These are phyloP conservation scores for Cercospora zeina DNA, from an alignment of 2,329 filamentous ascomycete genomes.

Conservation along the genomic window DNA sequence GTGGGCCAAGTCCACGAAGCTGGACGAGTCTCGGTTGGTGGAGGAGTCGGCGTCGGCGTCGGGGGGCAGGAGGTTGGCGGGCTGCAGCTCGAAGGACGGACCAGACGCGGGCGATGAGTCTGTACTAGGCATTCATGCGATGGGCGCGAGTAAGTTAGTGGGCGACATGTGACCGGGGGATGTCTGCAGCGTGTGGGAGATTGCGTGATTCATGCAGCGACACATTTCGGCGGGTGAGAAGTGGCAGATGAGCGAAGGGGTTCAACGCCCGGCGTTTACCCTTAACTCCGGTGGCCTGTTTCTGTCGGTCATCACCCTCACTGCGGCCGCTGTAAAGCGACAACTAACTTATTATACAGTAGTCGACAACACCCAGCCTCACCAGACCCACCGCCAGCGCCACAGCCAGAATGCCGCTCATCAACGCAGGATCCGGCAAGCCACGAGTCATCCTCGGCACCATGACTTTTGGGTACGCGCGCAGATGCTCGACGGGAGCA, in stretches of 20 bases:
- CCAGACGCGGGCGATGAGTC: constrained; percentile 12
- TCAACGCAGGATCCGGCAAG: constrained; percentile 50
- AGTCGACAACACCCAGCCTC: not conserved
- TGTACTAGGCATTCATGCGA: constrained; percentile 35
- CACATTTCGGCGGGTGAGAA: constrained; percentile 3
- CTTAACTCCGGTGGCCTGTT: constrained; percentile 18
- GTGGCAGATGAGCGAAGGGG: constrained; percentile 9
- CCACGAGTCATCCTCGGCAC: constrained; percentile 70
- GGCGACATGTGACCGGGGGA: constrained; percentile 5
- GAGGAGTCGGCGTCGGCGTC: constrained; percentile 31
- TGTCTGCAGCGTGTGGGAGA: not conserved
- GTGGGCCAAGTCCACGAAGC: constrained; percentile 36
- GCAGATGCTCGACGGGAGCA: not conserved
- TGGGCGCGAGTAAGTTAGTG: constrained; percentile 9
- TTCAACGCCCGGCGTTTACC: not conserved
- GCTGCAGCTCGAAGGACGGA: constrained; percentile 19
- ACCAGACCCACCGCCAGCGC: constrained; percentile 20
- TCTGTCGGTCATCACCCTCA: too few relatives aligned
- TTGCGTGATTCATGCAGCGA: constrained; percentile 5
- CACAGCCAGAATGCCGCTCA: constrained; percentile 44
- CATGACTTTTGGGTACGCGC: constrained; percentile 55
- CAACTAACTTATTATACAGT: too few relatives aligned
- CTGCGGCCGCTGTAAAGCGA: constrained; percentile 15
- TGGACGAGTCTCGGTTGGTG: constrained; percentile 33
- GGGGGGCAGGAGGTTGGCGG: constrained; percentile 27